Evolutionary conservation across 139 green algal species (phyloP), one percentile per base, ranked within the genome.

Genomic region (Monoraphidium neglectum): DNA sequence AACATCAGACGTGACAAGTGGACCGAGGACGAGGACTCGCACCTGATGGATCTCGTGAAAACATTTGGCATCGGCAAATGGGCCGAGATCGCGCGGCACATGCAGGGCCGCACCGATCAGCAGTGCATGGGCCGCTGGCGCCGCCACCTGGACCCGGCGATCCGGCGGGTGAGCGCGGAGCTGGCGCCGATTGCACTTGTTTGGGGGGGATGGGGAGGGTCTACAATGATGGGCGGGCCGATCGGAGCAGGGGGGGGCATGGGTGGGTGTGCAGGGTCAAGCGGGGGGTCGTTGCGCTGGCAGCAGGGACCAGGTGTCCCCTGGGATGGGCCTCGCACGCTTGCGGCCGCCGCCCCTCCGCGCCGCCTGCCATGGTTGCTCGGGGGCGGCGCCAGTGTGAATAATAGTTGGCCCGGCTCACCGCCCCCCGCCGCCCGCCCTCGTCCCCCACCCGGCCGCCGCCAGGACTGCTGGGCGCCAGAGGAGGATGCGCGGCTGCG

Each of bases 81-180:
- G 92, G 92, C 92, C 4, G 84, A 90, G 32, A 94, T 97, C 28
- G 84, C 90, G 2, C 84, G 92, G 21, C 74, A 86, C 37, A 76
- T 91, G 49, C 71, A 81, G n/a, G 89, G 90, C 0, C 83, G 90
- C 43, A 95, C 92, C 40, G 92, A 97, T 77, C 93, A 97, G 87
- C 93, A 97, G 83, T 97, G 93, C 84, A 96, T 97, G 92, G 93
- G 92, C 23, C 82, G 92, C 35, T 97, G 91, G 91, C 81, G 88
- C 35, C 81, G 91, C 2, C 93, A 95, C 78, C 82, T 97, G 46
- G 93, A 97, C 81, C 93, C 93, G 1, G 78, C 71, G 53, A 94
- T 97, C 51, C 72, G 38, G 5, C 83, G 77, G 78, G 82, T 85
- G 51, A 56, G 81, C 3, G 46, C 33, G 12, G 15, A 28, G 35